phyloP scores from a whole-genome alignment of 768 basidiomycete genomes.

The Gloeophyllum trabeum region DNA sequence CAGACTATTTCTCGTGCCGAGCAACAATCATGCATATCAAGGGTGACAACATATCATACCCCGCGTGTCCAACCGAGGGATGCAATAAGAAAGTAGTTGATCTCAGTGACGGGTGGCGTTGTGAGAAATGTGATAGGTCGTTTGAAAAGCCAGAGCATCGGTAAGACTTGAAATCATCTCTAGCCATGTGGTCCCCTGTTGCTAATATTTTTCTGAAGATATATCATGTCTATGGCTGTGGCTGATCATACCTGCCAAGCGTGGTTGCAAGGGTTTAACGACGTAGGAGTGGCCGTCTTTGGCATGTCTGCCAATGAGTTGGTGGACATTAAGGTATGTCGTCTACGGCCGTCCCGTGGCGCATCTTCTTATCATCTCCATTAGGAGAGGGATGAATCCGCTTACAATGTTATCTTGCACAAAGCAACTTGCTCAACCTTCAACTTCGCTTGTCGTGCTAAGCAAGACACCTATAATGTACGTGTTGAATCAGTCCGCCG shows the following conservation, averaged over 20 bases:
- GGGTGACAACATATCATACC: conserved; percentile 71
- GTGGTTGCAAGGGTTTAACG: conserved; percentile 96
- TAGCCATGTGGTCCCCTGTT: too few species aligned
- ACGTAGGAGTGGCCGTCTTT: conserved; percentile 69
- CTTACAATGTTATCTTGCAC: conserved; percentile 48
- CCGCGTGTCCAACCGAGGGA: conserved; percentile 69
- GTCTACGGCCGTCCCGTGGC: not conserved
- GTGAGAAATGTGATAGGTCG: conserved; percentile 82
- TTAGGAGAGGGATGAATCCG: conserved; percentile 49
- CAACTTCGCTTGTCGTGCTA: conserved; percentile 81
- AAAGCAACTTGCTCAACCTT: conserved; percentile 58
- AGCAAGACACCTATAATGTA: conserved; percentile 80
- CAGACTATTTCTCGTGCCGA: conserved; percentile 69
- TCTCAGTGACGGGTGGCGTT: conserved; percentile 64
- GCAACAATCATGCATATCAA: conserved; percentile 88
- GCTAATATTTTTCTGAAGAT: conserved; percentile 43
- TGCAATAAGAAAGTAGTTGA: conserved; percentile 90
- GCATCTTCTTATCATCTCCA: not conserved
- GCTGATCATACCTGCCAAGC: conserved; percentile 84
- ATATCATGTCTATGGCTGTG: conserved; percentile 76
- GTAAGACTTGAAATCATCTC: conserved; percentile 29
- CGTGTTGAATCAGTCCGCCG: conserved; percentile 13
- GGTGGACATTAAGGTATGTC: conserved; percentile 51
- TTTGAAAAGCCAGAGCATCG: conserved; percentile 68
- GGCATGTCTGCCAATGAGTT: conserved; percentile 74